Conservation (phyloP, 2,329 filamentous ascomycete species). For the Tolypocladium amazonense region DNA sequence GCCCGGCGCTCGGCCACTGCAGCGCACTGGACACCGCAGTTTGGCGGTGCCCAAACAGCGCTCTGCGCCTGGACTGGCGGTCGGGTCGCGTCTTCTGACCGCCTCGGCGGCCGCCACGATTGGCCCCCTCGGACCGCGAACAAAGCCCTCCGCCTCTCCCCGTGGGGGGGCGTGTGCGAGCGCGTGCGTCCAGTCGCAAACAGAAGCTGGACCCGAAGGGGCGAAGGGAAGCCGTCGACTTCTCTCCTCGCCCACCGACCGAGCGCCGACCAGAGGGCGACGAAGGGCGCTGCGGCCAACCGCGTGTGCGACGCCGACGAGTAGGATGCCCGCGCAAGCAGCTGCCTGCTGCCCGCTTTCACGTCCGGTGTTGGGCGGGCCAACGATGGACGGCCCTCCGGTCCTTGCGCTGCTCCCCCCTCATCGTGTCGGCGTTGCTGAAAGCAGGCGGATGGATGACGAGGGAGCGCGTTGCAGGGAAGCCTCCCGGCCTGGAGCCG, state of each 20-base stretch:
- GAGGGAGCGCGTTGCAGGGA: background rate
- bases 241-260: background rate
- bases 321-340: background rate
- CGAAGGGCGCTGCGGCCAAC: background rate
- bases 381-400: background rate
- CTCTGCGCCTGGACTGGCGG: background rate
- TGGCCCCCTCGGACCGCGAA: background rate
- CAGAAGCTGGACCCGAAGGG: background rate
- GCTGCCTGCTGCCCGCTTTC: background rate
- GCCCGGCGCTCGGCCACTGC: background rate
- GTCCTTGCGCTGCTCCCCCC: background rate
- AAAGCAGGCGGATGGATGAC: background rate
- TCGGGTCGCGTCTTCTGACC: conserved; percentile 1
- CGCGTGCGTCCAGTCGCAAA: background rate
- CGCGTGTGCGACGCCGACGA: background rate
- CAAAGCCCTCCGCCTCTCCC: background rate
- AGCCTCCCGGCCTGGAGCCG: background rate
- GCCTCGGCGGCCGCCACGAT: background rate
- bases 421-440: background rate
- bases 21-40: background rate
- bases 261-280: background rate
- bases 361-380: background rate
- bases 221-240: background rate
- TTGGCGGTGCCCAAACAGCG: background rate
- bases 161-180: background rate